Evolutionary conservation across 768 basidiomycete genomes (phyloP).

Genomic region (Pisolithus microcarpus): DNA sequence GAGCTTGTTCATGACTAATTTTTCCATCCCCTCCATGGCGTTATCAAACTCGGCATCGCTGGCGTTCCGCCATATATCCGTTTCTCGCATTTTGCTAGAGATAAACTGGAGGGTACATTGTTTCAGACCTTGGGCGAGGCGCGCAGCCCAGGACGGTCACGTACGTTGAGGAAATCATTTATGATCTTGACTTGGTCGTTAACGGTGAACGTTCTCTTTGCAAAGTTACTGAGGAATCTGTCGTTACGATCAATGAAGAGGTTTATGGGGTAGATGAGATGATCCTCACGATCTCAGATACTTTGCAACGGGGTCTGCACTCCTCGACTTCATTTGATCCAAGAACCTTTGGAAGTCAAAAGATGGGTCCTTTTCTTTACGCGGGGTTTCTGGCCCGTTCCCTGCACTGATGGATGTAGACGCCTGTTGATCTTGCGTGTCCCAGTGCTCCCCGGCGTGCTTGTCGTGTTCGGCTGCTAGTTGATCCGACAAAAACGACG

Average conservation of each 20-base stretch:
- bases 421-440: slow-evolving; percentile 15
- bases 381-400: slow-evolving; percentile 26
- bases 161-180: slow-evolving; percentile 82
- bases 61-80: slow-evolving; percentile 75
- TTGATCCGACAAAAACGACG: slow-evolving; percentile 5
- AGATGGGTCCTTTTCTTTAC: slow-evolving; percentile 34
- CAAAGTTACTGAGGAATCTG: slow-evolving; percentile 90
- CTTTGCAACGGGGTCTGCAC: slow-evolving; percentile 89
- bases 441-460: background rate
- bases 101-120: slow-evolving; percentile 62
- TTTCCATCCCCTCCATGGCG: slow-evolving; percentile 98
- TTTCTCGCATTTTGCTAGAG: slow-evolving; percentile 74
- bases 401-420: slow-evolving; percentile 17
- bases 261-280: background rate
- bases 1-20: slow-evolving; percentile 96
- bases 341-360: slow-evolving; percentile 96
- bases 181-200: slow-evolving; percentile 94
- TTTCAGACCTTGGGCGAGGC: background rate
- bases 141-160: slow-evolving; percentile 1
- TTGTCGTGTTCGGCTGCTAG: slow-evolving; percentile 5
- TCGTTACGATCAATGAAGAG: background rate
- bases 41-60: slow-evolving; percentile 88
- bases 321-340: slow-evolving; percentile 85
- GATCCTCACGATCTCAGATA: slow-evolving; percentile 85
- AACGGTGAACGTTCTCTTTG: slow-evolving; percentile 86